Base-by-base conservation (phyloP, 2,329 filamentous ascomycete species). In the Hirsutella thompsonii region DNA sequence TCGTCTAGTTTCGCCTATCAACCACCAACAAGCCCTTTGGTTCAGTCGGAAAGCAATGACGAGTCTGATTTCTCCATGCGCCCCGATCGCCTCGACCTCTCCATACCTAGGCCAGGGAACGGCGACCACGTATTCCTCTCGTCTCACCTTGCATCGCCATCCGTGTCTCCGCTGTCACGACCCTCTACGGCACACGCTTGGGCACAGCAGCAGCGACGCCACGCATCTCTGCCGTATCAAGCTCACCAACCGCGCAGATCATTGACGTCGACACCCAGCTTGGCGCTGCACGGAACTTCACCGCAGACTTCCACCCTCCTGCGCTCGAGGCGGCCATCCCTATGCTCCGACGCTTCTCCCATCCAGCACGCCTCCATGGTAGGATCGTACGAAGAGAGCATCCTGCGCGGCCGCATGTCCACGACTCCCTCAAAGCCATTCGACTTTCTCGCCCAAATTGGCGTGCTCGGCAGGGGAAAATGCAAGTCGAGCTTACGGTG, bases 381-480 rank as follows among this genome's bases (percentile, higher is more conserved):
- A 2, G 92, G 92, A 2, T 95, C 90, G 2, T 98, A 95, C 51
- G 92, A 98, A 61, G 92, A 98, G 62, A 95, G 88, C 21, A 95
- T 98, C 45, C 67, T 98, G 2, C 79, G 87, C 37, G 92, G 92
- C 32, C 79, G 92, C 46, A 98, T 98, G 92, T 96, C 92, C 21
- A 95, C 89, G 2, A 92, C 81, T 2, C 90, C 92, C 0, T 96
- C 90, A 1, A 89, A 85, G 49, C 90, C 92, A 5, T 67, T 98
- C 5, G 81, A 94, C 49, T 98, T 98, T 54, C 73, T 93, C 5
- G 92, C 92, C 21, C 88, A 96, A 56, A 95, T 98, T 43, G 92
- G 92, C 19, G 92, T 96, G 0, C 67, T 96, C 14, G 92, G 89
- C 9, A 81, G 81, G 50, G 89, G 89, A 8, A 83, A 90, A 50